Percentiles rank a stretch among this genome's conserved stretches.
Evolutionary conservation across 2,329 filamentous ascomycete genomes (phyloP).

Genomic region (Lecanicillium sp.): DNA sequence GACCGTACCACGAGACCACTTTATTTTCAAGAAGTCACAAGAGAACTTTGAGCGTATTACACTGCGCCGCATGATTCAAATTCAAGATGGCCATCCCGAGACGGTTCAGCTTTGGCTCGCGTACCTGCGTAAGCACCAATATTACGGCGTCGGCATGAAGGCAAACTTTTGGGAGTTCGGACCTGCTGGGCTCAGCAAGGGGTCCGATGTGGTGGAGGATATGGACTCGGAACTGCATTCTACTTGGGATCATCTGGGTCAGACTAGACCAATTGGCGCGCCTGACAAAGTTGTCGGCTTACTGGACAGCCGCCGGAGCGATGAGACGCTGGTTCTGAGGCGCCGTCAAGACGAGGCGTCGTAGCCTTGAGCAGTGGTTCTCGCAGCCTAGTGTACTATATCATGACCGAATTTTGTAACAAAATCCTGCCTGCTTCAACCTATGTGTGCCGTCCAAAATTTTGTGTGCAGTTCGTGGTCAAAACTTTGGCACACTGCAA

Average conservation of each 20-base stretch:
- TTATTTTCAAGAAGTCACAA: slow-evolving; percentile 95
- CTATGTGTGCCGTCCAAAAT: no score
- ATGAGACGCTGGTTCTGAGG: no score
- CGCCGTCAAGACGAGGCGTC: no score
- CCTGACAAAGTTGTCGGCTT: slow-evolving; percentile 51
- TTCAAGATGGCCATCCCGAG: slow-evolving; percentile 84
- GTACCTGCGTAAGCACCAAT: slow-evolving; percentile 85
- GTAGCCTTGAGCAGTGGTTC: slow-evolving; percentile 7
- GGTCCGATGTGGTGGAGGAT: slow-evolving; percentile 8
- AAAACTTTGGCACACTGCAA: no score
- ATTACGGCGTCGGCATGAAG: slow-evolving; percentile 98
- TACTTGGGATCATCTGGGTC: slow-evolving; percentile 49
- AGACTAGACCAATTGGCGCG: slow-evolving; percentile 40
- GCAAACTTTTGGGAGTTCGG: slow-evolving; percentile 87
- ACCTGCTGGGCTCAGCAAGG: slow-evolving; percentile 9
- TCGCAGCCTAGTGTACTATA: no score
- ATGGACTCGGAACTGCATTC: slow-evolving; percentile 30
- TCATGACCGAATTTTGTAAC: no score
- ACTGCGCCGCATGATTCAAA: slow-evolving; percentile 76
- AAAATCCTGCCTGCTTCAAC: no score
- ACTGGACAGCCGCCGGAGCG: slow-evolving; percentile 38
- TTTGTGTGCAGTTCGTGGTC: no score
- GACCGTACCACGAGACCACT: slow-evolving; percentile 84
- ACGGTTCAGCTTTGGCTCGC: slow-evolving; percentile 87
- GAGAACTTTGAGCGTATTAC: slow-evolving; percentile 97